phyloP scores from a whole-genome alignment of 768 basidiomycete genomes.

The Tulasnella sp. region DNA sequence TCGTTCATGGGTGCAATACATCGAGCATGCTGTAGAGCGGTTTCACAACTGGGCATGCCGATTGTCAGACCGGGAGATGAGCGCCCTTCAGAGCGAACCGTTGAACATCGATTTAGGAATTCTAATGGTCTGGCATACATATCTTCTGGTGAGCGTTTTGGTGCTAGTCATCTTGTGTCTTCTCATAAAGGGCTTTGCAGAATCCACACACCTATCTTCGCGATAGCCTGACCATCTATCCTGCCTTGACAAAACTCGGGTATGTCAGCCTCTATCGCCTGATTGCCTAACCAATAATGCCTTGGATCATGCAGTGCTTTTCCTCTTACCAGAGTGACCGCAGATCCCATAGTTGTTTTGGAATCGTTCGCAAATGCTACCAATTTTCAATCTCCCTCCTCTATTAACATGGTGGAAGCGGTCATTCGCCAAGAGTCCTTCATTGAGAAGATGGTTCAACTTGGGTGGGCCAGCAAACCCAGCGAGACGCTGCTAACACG shows the following conservation, averaged over 20 bases:
- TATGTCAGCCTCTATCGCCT: background rate
- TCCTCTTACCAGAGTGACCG: background rate
- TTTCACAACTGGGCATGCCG: no score
- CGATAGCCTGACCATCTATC: background rate
- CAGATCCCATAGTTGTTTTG: background rate
- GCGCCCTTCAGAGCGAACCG: no score
- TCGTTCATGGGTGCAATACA: no score
- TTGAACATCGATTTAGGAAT: constrained; percentile 1
- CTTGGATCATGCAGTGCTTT: background rate
- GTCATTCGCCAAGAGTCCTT: constrained; percentile 17
- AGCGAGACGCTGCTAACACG: constrained; percentile 10
- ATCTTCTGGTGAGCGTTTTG: constrained; percentile 10
- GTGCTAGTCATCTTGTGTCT: no score
- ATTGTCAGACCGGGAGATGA: no score
- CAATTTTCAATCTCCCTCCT: background rate
- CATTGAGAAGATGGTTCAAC: constrained; percentile 16
- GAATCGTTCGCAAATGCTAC: background rate
- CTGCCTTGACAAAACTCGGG: background rate
- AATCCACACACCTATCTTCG: constrained; percentile 10
- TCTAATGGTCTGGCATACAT: constrained; percentile 15
- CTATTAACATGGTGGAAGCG: constrained; percentile 1
- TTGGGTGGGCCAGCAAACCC: constrained; percentile 14
- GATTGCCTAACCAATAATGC: no score
- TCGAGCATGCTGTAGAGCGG: no score
- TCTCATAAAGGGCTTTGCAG: constrained; percentile 2